Percentiles rank a stretch among this genome's conserved stretches.
phyloP scores from a whole-genome alignment of 2,329 filamentous ascomycete species.

The Corinectria fuckeliana region DNA sequence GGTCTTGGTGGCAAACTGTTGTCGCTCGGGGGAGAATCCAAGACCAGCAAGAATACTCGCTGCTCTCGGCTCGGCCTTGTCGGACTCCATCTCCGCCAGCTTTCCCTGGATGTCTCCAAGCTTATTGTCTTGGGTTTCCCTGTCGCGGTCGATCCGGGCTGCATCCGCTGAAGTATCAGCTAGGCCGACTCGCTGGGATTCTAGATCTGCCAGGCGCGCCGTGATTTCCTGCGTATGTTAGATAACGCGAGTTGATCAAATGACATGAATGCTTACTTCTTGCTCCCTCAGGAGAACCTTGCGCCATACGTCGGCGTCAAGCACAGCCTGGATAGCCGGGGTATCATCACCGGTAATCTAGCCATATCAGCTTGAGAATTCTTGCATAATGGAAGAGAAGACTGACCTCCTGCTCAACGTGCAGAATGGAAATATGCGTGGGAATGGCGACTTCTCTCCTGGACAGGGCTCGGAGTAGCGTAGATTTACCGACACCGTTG shows the following conservation, averaged over 20 bases:
- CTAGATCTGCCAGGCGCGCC: slow-evolving; percentile 76
- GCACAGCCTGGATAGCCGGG: slow-evolving; percentile 88
- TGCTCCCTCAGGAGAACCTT: slow-evolving; percentile 94
- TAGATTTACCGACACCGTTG: slow-evolving; percentile 99
- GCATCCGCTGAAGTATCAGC: slow-evolving; percentile 94
- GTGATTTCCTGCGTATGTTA: slow-evolving; percentile 70
- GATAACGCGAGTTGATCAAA: slow-evolving; percentile 10
- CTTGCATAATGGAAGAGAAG: not conserved
- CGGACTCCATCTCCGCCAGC: slow-evolving; percentile 97
- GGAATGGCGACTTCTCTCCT: slow-evolving; percentile 94
- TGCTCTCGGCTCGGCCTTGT: slow-evolving; percentile 94
- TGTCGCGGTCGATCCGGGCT: slow-evolving; percentile 80
- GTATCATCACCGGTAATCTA: slow-evolving; percentile 96
- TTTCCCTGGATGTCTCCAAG: slow-evolving; percentile 91
- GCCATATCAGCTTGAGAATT: slow-evolving; percentile 17
- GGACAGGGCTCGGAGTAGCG: slow-evolving; percentile 88
- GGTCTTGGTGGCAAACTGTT: slow-evolving; percentile 92
- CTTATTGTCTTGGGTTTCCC: slow-evolving; percentile 88
- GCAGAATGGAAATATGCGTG: slow-evolving; percentile 96
- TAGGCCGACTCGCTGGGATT: slow-evolving; percentile 77
- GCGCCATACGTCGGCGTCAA: slow-evolving; percentile 98
- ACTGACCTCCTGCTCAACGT: slow-evolving; percentile 93
- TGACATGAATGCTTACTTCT: slow-evolving; percentile 60
- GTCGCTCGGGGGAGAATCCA: slow-evolving; percentile 91
- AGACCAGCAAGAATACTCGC: slow-evolving; percentile 96